A percentile compares a stretch with the other conserved stretches of the same genome.
Conservation (phyloP, 164 flowering plant genomes). For the Macadamia tetraphylla region DNA sequence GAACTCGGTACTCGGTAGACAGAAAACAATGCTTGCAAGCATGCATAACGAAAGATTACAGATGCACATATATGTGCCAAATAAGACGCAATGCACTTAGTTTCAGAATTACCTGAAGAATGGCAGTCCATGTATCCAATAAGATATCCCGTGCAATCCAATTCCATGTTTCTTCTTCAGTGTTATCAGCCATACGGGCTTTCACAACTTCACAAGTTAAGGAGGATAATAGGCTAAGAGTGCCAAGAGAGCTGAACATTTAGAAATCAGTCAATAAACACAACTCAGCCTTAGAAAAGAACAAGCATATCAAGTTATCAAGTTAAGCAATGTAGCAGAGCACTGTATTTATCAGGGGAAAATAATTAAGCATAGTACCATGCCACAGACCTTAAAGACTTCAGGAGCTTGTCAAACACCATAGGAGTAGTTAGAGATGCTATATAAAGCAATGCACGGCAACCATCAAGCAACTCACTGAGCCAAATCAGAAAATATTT, state of each 20-base stretch:
- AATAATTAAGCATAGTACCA: neutral
- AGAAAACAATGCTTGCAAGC: neutral
- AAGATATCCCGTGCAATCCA: conserved; percentile 88
- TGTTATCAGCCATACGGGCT: conserved; percentile 38
- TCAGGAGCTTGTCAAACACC: conserved; percentile 78
- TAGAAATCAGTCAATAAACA: conserved; percentile 7
- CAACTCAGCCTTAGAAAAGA: no score
- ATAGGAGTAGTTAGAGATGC: conserved; percentile 67
- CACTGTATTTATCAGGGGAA: neutral
- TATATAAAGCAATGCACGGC: conserved; percentile 76
- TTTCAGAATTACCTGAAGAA: conserved; percentile 50
- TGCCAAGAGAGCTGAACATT: conserved; percentile 71
- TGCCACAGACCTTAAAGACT: conserved; percentile 60
- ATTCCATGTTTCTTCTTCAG: conserved; percentile 91
- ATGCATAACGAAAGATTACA: neutral
- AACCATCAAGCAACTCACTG: conserved; percentile 98
- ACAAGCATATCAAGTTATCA: neutral
- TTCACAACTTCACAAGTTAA: conserved; percentile 80
- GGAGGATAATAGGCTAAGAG: conserved; percentile 63
- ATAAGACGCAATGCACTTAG: neutral
- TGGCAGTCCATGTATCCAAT: conserved; percentile 81
- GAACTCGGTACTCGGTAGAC: neutral
- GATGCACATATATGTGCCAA: neutral
- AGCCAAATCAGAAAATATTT: conserved; percentile 14
- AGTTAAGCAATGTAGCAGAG: neutral